Evolutionary conservation across 2,329 filamentous ascomycete species (phyloP).

Genomic region (Cordyceps sp.): DNA sequence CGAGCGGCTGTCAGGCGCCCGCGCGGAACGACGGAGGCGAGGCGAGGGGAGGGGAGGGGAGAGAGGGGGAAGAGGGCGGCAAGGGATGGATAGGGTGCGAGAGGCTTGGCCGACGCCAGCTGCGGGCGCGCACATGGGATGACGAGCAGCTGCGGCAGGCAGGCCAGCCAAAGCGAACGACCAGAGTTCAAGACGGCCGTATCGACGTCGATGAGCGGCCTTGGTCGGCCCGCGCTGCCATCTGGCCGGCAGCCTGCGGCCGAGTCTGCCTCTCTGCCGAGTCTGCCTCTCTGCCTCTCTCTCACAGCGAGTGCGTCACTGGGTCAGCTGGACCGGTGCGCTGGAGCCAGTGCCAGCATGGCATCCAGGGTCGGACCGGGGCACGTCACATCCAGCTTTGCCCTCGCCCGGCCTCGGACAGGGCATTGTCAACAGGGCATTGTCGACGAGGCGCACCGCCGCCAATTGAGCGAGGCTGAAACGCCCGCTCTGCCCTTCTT

Average conservation of each 20-base stretch:
- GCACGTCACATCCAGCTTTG: neutral
- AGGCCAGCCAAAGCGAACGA: too few species aligned
- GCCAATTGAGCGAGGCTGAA: neutral
- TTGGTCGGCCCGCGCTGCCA: too few species aligned
- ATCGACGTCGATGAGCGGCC: neutral
- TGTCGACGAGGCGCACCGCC: neutral
- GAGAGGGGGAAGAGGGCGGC: neutral
- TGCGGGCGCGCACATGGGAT: too few species aligned
- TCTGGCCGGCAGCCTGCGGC: too few species aligned
- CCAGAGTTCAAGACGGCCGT: too few species aligned
- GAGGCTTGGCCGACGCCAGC: too few species aligned
- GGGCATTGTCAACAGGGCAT: neutral
- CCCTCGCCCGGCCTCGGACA: neutral
- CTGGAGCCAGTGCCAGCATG: slow-evolving; percentile 4
- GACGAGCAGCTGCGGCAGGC: neutral
- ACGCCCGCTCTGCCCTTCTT: neutral
- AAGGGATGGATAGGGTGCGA: neutral
- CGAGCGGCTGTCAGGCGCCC: too few species aligned
- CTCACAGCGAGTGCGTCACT: slow-evolving; percentile 2
- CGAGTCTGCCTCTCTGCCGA: too few species aligned
- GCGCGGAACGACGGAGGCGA: too few species aligned
- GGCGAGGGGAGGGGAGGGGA: too few species aligned
- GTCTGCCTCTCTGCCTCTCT: too few species aligned
- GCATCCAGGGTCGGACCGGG: slow-evolving; percentile 1
- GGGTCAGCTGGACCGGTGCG: slow-evolving; percentile 6